These are phyloP conservation scores for Ilyonectria robusta DNA, from an alignment of 2,329 filamentous ascomycete species.

Conservation along the genomic window DNA sequence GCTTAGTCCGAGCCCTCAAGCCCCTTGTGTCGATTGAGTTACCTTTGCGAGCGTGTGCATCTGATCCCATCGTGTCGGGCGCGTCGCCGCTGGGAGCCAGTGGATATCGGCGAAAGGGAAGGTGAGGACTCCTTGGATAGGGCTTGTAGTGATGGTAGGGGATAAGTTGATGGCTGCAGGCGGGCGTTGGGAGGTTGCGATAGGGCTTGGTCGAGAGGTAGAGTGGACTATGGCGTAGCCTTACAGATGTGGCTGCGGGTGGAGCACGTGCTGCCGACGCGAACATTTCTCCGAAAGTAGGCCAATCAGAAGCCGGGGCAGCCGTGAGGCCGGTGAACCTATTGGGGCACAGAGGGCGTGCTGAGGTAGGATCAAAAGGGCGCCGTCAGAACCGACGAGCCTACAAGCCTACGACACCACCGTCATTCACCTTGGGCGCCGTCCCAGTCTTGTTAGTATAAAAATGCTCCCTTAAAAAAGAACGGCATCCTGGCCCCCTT, in stretches of 20 bases:
- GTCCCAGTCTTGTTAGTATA: too few relatives aligned
- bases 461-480: too few relatives aligned
- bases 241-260: conserved; percentile 35
- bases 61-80: conserved; percentile 39
- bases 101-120: neutral
- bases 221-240: conserved; percentile 34
- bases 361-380: too few relatives aligned
- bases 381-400: too few relatives aligned
- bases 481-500: too few relatives aligned
- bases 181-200: conserved; percentile 29
- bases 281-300: conserved; percentile 38
- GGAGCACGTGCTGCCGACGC: conserved; percentile 42
- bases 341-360: too few relatives aligned
- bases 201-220: conserved; percentile 27
- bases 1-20: conserved; percentile 34
- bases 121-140: neutral
- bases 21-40: conserved; percentile 34
- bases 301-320: neutral
- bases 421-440: too few relatives aligned
- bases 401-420: too few relatives aligned
- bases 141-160: neutral
- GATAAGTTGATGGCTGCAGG: conserved; percentile 23
- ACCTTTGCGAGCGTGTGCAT: conserved; percentile 45
- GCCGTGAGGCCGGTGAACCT: too few relatives aligned
- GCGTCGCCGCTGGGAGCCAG: neutral